Base-by-base conservation (phyloP, 495 filamentous ascomycete genomes). In the Penicillium canescens region DNA sequence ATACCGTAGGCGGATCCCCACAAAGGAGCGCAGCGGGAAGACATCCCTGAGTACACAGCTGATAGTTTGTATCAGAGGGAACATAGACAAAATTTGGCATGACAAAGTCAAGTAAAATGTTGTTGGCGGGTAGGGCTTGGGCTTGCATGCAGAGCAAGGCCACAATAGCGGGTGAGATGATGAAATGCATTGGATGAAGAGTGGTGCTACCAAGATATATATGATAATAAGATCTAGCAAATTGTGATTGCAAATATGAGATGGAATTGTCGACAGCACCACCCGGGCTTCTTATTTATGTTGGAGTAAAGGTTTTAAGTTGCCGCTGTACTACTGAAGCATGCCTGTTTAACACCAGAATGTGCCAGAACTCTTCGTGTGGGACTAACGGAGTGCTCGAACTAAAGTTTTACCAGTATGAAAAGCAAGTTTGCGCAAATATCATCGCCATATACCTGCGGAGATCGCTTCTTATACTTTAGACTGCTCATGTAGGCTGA, bases 11-110 rank as follows among this genome's bases (percentile, higher is more conserved):
- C n/a, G 47, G 3, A 42, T 16, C 18, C 31, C 3, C 18, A 16
- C 47, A 50, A 18, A 34, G 1, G 2, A 50, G 23, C 12, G 47
- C 38, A 21, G 37, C 47, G 6, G 47, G 47, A 7, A 34, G 16
- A n/a, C 38, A 42, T 16, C 47, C 37, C 23, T 50, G 47, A 3
- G 47, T 50, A 34, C 47, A 50, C 12, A 50, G 38, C 26, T 13
- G 18, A 28, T 42, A 42, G 5, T 24, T 5, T 6, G 9, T n/a
- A 6, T 13, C 47, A 3, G 26, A 34, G 10, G 47, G 38, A 26
- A 23, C 26, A 8, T 38, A 12, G 12, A 34, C 5, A 12, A 42
- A 50, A 0, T 18, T 1, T 12, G 38, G 47, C 4, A 21, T n/a
- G 20, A 42, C 7, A 26, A 50, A 50, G 26, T 16, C 21, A 2